Conservation (phyloP, 75 land plant genomes). For the Picea sitchensis region DNA sequence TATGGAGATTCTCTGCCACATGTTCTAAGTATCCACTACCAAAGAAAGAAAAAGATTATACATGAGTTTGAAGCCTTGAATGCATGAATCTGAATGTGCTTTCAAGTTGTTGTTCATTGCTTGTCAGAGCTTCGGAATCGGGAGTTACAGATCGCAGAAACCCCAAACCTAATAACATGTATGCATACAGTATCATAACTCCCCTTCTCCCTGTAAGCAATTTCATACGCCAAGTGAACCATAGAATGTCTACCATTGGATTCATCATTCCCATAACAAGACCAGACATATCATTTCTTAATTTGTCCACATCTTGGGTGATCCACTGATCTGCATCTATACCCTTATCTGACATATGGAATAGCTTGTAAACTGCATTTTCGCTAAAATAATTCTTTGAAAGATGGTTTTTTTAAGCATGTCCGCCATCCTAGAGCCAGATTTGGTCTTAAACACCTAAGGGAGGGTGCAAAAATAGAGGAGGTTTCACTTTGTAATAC, state of each 20-base stretch:
- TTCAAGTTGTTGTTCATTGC: slow-evolving; percentile 92
- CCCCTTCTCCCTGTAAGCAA: slow-evolving; percentile 86
- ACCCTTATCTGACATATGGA: slow-evolving; percentile 58
- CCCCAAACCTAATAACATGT: slow-evolving; percentile 95
- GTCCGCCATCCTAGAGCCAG: slow-evolving; percentile 91
- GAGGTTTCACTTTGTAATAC: slow-evolving; percentile 96
- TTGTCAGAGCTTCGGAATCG: slow-evolving; percentile 84
- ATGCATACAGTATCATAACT: slow-evolving; percentile 86
- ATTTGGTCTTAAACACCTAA: slow-evolving; percentile 90
- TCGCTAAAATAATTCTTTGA: slow-evolving; percentile 74
- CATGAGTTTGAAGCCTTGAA: slow-evolving; percentile 88
- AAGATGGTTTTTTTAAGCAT: slow-evolving; percentile 71
- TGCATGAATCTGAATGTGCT: slow-evolving; percentile 95
- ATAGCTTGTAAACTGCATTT: slow-evolving; percentile 96
- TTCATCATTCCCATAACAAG: slow-evolving; percentile 98
- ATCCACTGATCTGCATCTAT: slow-evolving; percentile 96
- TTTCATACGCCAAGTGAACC: slow-evolving; percentile 99
- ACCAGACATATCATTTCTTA: slow-evolving; percentile 81
- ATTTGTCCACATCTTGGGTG: slow-evolving; percentile 92
- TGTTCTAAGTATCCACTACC: slow-evolving; percentile 59
- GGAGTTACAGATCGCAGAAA: slow-evolving; percentile 85
- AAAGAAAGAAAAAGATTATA: slow-evolving; percentile 99
- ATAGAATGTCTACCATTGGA: slow-evolving; percentile 91
- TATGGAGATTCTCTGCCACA: too few relatives aligned
- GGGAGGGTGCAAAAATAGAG: slow-evolving; percentile 86